Conservation (phyloP, 345 rosid species). For the Carallia brachiata region DNA sequence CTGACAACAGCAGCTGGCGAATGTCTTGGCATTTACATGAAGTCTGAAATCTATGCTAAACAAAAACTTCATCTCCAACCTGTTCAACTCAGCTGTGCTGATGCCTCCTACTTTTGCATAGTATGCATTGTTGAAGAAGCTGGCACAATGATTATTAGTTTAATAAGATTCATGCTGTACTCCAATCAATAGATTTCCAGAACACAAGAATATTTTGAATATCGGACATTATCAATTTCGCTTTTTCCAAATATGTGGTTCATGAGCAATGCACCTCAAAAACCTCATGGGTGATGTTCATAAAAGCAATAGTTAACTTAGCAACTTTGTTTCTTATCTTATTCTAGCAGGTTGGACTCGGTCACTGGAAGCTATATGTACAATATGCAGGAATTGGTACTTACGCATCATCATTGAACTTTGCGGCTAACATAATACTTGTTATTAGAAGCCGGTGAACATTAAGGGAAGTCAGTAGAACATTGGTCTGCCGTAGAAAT, state of each 20-base stretch:
- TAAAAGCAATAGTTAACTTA: neutral
- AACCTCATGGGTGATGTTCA: neutral
- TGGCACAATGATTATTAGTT: slow-evolving; percentile 18
- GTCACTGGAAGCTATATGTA: neutral
- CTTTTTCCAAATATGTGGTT: too few relatives aligned
- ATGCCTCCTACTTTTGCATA: slow-evolving; percentile 93
- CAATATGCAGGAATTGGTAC: slow-evolving; percentile 9
- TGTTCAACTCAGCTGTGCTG: slow-evolving; percentile 73
- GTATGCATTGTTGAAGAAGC: slow-evolving; percentile 85
- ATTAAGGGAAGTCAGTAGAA: slow-evolving; percentile 61
- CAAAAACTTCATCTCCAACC: slow-evolving; percentile 78
- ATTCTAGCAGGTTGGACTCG: neutral
- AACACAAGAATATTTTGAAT: neutral
- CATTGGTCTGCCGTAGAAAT: slow-evolving; percentile 45
- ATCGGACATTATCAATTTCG: too few relatives aligned
- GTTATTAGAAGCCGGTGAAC: slow-evolving; percentile 87
- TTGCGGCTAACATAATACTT: slow-evolving; percentile 77
- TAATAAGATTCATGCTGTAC: too few relatives aligned
- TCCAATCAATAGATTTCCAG: neutral
- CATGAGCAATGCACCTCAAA: too few relatives aligned
- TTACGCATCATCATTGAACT: slow-evolving; percentile 83
- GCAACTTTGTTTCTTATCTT: neutral
- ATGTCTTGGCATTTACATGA: slow-evolving; percentile 62
- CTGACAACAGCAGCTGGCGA: slow-evolving; percentile 52
- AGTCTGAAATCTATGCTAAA: slow-evolving; percentile 81